These are phyloP conservation scores for Tricholoma hemisulphureum DNA, from an alignment of 768 basidiomycete species.

Conservation along the genomic window DNA sequence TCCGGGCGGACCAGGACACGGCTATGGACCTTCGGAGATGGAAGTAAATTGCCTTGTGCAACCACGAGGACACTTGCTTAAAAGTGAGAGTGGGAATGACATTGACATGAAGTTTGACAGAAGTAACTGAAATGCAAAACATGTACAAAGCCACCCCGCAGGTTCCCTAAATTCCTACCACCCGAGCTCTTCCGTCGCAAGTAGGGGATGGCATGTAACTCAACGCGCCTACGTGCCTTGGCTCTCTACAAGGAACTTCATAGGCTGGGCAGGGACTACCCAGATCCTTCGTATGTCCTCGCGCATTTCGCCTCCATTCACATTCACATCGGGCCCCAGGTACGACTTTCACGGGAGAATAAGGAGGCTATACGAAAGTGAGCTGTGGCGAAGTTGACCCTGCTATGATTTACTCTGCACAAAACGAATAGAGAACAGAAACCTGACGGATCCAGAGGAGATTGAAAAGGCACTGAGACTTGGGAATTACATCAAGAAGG, in stretches of 20 bases:
- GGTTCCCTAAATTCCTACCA: conserved; percentile 13
- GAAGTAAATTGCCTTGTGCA: too few relatives aligned
- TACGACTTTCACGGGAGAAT: conserved; percentile 79
- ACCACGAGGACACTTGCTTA: too few relatives aligned
- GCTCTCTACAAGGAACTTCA: conserved; percentile 82
- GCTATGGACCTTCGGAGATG: too few relatives aligned
- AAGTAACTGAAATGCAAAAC: conserved; percentile 24
- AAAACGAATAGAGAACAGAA: conserved; percentile 55
- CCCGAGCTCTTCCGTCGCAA: too few relatives aligned
- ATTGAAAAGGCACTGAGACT: conserved; percentile 74
- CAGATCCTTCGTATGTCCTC: conserved; percentile 69
- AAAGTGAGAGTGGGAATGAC: too few relatives aligned
- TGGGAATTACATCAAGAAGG: conserved; percentile 85
- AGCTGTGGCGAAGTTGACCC: conserved; percentile 19
- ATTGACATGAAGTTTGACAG: background rate
- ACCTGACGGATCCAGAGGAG: conserved; percentile 63
- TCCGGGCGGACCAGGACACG: too few relatives aligned
- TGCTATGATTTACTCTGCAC: background rate
- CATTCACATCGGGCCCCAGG: conserved; percentile 25
- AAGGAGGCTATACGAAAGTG: conserved; percentile 72
- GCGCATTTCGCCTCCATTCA: conserved; percentile 7
- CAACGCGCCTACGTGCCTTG: conserved; percentile 61
- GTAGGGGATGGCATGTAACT: conserved; percentile 45
- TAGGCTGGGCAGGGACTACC: conserved; percentile 77
- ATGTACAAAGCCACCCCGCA: conserved; percentile 6